Base-by-base conservation (phyloP, 1,139 yeast species). In the Pichia sp. region DNA sequence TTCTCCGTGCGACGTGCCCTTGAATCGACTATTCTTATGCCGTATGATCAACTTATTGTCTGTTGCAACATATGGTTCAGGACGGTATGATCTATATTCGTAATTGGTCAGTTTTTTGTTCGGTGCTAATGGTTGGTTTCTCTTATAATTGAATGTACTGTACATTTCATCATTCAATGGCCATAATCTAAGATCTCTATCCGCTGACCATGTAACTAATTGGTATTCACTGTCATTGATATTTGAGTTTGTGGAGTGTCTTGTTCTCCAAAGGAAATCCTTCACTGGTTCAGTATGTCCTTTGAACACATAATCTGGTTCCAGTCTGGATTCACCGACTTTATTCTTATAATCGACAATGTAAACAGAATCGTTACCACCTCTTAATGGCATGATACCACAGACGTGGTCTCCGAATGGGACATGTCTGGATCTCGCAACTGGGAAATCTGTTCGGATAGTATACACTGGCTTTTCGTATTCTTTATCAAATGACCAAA, bases 151-250 rank as follows among this genome's bases (percentile, higher is more conserved):
- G 27, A 86, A 83, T 41, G 73, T 71, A 18, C 73, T 76, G 59
- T 87, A 82, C 17, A 84, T 64, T 4, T 73, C 73, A 10, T 81
- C 83, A 42, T 77, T 73, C 37, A 83, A 73, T 0, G 90, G 86
- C 98, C 97, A 91, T 44, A 91, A 67, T 52, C 91, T 75, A 50
- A 93, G 69, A 61, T 89, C 96, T 56, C 82, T 79, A 61, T 93
- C 99, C 53, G 87, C 82, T 0, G 96, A 85, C 97, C 98, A 93
- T 0, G 99, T 88, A 0, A 93, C 94, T 45, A 93, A 67, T 62
- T 91, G 97, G 60, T 78, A 90, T 52, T 89, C 96, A 47, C 90
- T 73, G 69, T 90, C 90, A 56, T 81, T 83, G 10, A 72, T 58
- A 8, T 67, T 70, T 2, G 75, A 64, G 17, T 74, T 75, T 8